These are phyloP conservation scores for Trichoderma lentiforme DNA, from an alignment of 2,329 filamentous ascomycete genomes.

Conservation along the genomic window DNA sequence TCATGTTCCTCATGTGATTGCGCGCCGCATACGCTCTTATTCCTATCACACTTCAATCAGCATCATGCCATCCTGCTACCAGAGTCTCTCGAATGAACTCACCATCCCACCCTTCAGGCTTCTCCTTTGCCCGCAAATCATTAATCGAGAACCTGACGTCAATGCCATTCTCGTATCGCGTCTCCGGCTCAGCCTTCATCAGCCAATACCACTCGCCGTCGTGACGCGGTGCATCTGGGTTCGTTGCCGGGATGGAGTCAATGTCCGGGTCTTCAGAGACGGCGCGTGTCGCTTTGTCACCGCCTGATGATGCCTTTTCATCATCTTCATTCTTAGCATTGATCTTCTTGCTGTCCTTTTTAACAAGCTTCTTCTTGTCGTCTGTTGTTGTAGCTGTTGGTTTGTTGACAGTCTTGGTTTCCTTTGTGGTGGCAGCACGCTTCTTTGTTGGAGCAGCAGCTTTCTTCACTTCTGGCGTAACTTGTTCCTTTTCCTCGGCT, in stretches of 20 bases:
- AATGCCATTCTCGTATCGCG: conserved; percentile 78
- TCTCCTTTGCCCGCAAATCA: conserved; percentile 67
- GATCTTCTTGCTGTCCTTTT: background rate
- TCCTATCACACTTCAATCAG: conserved; percentile 29
- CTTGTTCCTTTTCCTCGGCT: background rate
- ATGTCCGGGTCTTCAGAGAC: conserved; percentile 31
- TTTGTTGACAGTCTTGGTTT: background rate
- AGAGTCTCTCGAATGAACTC: conserved; percentile 31
- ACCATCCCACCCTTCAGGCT: conserved; percentile 92
- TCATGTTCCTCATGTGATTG: conserved; percentile 91
- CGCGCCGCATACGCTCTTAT: conserved; percentile 61
- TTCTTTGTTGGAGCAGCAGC: background rate
- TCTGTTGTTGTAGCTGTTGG: background rate
- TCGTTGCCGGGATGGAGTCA: conserved; percentile 35
- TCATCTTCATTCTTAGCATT: background rate
- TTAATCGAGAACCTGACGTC: conserved; percentile 96
- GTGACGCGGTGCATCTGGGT: conserved; percentile 38
- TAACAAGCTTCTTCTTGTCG: conserved; percentile 3
- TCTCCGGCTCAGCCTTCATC: conserved; percentile 84
- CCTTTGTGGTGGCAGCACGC: background rate
- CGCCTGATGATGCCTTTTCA: background rate
- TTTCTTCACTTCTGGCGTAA: background rate
- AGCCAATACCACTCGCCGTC: conserved; percentile 64
- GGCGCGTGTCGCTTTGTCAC: conserved; percentile 7
- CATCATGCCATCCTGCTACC: background rate